These are phyloP conservation scores for Rhododendron molle DNA, from an alignment of 148 eudicot species.

Conservation along the genomic window DNA sequence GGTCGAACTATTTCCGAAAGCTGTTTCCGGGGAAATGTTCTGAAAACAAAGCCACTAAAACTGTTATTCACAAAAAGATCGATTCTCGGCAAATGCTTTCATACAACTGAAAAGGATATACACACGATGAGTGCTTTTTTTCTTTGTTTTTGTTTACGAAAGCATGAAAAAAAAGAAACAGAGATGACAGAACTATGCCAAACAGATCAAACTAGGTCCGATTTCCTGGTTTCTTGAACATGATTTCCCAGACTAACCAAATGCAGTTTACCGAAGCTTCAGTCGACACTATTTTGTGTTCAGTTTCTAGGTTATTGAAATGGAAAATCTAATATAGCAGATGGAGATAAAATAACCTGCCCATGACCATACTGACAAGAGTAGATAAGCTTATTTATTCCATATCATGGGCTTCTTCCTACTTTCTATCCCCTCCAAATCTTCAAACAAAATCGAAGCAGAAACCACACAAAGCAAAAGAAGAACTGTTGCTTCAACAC, in stretches of 20 bases:
- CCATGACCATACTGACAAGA: conserved; percentile 20
- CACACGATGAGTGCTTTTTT: background rate
- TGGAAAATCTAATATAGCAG: background rate
- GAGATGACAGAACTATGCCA: background rate
- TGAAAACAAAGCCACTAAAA: background rate
- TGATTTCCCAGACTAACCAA: background rate
- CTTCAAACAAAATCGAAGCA: background rate
- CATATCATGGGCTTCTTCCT: conserved; percentile 17
- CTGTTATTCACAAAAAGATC: background rate
- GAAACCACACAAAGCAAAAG: background rate
- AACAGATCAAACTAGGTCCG: background rate
- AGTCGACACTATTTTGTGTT: background rate
- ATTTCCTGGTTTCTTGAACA: background rate
- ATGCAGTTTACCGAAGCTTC: background rate
- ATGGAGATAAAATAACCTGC: background rate
- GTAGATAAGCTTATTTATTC: conserved; percentile 15
- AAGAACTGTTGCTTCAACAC: background rate
- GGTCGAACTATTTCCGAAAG: background rate
- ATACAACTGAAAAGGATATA: background rate
- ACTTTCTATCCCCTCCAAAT: background rate
- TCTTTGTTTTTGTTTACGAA: background rate
- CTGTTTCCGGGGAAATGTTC: background rate
- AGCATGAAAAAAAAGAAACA: background rate
- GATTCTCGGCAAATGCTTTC: too few relatives aligned
- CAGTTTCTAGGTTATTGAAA: background rate